phyloP scores from a whole-genome alignment of 2,329 filamentous ascomycete species.

The Alternaria consortialis region DNA sequence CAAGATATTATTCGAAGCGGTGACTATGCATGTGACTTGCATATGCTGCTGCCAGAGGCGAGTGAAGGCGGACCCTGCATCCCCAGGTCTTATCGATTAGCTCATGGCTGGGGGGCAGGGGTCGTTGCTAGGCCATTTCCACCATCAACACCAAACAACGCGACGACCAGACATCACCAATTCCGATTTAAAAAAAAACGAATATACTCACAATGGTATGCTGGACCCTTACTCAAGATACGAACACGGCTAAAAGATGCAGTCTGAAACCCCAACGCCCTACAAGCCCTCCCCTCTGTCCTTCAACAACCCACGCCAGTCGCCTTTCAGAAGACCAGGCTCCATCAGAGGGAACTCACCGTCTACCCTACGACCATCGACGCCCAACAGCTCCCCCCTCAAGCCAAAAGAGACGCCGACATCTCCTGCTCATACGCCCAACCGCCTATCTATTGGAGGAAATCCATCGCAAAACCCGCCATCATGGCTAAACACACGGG shows the following conservation, averaged over 20 bases:
- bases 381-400: constrained; percentile 53
- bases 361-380: constrained; percentile 51
- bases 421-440: constrained; percentile 39
- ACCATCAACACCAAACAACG: constrained; percentile 12
- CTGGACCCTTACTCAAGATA: neutral
- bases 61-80: constrained; percentile 4
- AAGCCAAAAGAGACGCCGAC: constrained; percentile 45
- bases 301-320: constrained; percentile 56
- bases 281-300: constrained; percentile 56
- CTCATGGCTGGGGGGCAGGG: neutral
- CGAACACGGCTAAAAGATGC: neutral
- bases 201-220: constrained; percentile 10
- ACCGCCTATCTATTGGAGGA: constrained; percentile 45
- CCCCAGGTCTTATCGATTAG: constrained; percentile 10
- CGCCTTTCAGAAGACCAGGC: constrained; percentile 56
- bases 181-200: neutral
- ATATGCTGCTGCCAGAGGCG: neutral
- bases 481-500: constrained; percentile 48
- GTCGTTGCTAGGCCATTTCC: constrained; percentile 11
- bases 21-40: constrained; percentile 1
- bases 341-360: constrained; percentile 52
- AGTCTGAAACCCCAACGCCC: constrained; percentile 48
- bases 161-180: constrained; percentile 1
- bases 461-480: constrained; percentile 48
- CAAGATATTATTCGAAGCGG: neutral